Conservation (phyloP, 441 rosid genomes). For the Macaranga tanarius region DNA sequence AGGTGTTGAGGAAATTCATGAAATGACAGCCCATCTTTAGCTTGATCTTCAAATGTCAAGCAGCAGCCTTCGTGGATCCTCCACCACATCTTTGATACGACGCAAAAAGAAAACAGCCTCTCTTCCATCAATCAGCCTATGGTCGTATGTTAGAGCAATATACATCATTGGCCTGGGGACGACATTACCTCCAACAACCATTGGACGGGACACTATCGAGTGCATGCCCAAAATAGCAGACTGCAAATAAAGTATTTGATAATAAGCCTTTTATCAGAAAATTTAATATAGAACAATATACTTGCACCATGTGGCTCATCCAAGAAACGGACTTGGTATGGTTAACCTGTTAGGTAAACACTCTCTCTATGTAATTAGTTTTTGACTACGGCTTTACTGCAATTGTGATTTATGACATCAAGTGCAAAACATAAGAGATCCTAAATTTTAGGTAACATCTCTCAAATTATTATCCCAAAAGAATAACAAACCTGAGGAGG, state of each 20-base stretch:
- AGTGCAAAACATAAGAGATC: neutral
- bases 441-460: neutral
- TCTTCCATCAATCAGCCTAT: conserved; percentile 96
- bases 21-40: conserved; percentile 13
- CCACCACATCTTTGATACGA: conserved; percentile 91
- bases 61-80: conserved; percentile 92
- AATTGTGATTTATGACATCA: neutral
- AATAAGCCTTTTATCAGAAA: conserved; percentile 3
- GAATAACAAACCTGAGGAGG: conserved; percentile 82
- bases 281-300: neutral
- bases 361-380: too few relatives aligned
- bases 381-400: neutral
- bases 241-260: conserved; percentile 36
- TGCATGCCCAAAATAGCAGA: conserved; percentile 98
- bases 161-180: conserved; percentile 98
- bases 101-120: conserved; percentile 98
- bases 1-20: conserved; percentile 19
- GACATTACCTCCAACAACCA: conserved; percentile 83
- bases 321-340: neutral
- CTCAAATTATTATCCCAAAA: neutral
- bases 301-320: neutral
- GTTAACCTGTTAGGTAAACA: neutral
- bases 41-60: conserved; percentile 60
- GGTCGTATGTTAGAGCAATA: conserved; percentile 92
- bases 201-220: conserved; percentile 85